Evolutionary conservation across 2,329 filamentous ascomycete genomes (phyloP).

Genomic region (Fusarium xyrophilum): DNA sequence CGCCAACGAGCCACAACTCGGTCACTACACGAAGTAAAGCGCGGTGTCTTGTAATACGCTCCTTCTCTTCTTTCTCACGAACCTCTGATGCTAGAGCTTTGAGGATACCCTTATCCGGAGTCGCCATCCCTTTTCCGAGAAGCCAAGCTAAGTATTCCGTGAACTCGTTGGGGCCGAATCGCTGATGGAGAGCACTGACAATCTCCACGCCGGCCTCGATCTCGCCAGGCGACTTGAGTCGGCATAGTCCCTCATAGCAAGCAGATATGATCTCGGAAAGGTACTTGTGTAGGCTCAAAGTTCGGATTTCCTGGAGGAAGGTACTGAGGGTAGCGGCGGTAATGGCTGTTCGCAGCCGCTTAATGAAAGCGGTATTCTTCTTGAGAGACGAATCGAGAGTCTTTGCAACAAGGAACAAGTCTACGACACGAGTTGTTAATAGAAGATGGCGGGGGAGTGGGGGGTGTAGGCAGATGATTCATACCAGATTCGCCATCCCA

Average conservation of each 20-base stretch:
- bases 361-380: constrained; percentile 98
- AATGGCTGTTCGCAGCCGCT: constrained; percentile 89
- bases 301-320: constrained; percentile 88
- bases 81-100: constrained; percentile 82
- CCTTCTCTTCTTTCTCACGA: constrained; percentile 94
- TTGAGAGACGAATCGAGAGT: constrained; percentile 94
- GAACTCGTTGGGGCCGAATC: constrained; percentile 89
- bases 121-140: constrained; percentile 87
- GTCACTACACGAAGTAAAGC: constrained; percentile 88
- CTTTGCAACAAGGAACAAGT: constrained; percentile 77
- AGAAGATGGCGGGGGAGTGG: constrained; percentile 20
- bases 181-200: constrained; percentile 92
- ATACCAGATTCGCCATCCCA: constrained; percentile 90
- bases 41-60: constrained; percentile 84
- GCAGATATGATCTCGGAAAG: constrained; percentile 96
- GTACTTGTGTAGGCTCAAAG: constrained; percentile 93
- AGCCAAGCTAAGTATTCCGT: constrained; percentile 93
- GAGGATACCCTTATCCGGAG: constrained; percentile 82
- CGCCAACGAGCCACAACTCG: constrained; percentile 92
- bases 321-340: constrained; percentile 79
- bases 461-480: constrained; percentile 36
- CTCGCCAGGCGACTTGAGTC: constrained; percentile 89
- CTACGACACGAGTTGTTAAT: constrained; percentile 53
- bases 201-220: constrained; percentile 92
- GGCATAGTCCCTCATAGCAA: constrained; percentile 92